Conservation (phyloP, 2,329 filamentous ascomycete genomes). For the Cladosporium cucumerinum region DNA sequence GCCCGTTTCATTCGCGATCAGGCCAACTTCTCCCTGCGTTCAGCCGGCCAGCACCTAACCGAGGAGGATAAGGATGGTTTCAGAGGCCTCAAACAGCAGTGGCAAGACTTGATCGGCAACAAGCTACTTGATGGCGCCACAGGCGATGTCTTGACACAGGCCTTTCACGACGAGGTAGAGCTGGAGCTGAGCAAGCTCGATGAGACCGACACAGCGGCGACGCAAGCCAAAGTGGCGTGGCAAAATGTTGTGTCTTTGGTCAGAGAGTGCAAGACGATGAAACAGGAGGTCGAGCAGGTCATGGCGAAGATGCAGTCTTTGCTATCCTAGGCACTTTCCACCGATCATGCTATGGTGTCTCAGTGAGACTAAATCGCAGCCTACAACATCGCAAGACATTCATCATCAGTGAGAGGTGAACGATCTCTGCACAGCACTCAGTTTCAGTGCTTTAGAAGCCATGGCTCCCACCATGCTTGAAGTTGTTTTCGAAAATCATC, state of each 20-base stretch:
- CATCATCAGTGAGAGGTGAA: background rate
- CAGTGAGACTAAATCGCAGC: background rate
- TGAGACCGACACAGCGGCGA: background rate
- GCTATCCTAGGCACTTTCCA: background rate
- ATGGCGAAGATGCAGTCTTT: background rate
- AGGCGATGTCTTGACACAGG: background rate
- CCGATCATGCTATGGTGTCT: background rate
- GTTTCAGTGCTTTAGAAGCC: background rate
- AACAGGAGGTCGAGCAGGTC: background rate
- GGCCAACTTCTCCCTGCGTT: background rate
- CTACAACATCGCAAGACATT: background rate
- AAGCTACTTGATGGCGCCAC: background rate
- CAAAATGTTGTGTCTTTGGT: background rate
- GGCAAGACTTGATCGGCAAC: background rate
- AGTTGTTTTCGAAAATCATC: background rate
- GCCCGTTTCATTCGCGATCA: background rate
- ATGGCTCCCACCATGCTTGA: background rate
- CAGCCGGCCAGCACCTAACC: background rate
- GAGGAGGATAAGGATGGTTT: background rate
- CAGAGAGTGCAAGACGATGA: background rate
- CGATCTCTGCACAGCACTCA: background rate
- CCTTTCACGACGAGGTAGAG: background rate
- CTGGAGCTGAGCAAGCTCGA: background rate
- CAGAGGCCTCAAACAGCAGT: background rate
- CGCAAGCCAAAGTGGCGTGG: background rate